Conservation (phyloP, 2,329 filamentous ascomycete species). For the Malbranchea zuffiana region DNA sequence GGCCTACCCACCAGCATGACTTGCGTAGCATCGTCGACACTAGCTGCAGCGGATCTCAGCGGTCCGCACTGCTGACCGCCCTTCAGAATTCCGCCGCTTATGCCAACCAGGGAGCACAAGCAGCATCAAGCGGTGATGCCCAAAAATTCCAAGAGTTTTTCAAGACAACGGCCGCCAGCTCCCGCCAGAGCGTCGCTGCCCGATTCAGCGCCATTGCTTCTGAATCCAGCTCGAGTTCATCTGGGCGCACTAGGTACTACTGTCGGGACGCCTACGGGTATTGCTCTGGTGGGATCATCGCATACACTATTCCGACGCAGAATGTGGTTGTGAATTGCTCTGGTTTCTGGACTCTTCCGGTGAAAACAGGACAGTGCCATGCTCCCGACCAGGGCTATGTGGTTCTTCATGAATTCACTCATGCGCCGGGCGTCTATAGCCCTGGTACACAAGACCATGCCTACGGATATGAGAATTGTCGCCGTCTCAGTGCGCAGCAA, state of each 20-base stretch:
- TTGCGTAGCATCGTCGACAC: constrained; percentile 18
- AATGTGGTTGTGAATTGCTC: constrained; percentile 53
- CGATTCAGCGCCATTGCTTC: constrained; percentile 43
- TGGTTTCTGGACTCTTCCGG: constrained; percentile 45
- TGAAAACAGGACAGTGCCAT: constrained; percentile 45
- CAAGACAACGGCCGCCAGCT: constrained; percentile 43
- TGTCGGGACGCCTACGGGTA: constrained; percentile 48
- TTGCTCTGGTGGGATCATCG: constrained; percentile 45
- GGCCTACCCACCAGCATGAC: constrained; percentile 30
- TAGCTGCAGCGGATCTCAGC: constrained; percentile 27
- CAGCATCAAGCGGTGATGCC: constrained; percentile 31
- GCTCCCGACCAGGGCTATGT: constrained; percentile 56
- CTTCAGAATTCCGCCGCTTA: constrained; percentile 43
- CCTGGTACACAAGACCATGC: constrained; percentile 50
- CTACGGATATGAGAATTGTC: constrained; percentile 45
- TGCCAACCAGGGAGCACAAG: constrained; percentile 43
- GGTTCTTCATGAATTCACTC: constrained; percentile 55
- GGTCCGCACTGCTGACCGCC: constrained; percentile 39
- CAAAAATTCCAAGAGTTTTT: constrained; percentile 44
- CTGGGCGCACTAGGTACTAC: constrained; percentile 44
- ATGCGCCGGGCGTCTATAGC: constrained; percentile 43
- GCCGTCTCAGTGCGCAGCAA: constrained; percentile 36
- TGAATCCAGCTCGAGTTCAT: constrained; percentile 45
- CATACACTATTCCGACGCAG: constrained; percentile 48
- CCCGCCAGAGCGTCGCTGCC: constrained; percentile 41